Evolutionary conservation across 2,329 filamentous ascomycete species (phyloP).

Genomic region (Fusarium floridanum): DNA sequence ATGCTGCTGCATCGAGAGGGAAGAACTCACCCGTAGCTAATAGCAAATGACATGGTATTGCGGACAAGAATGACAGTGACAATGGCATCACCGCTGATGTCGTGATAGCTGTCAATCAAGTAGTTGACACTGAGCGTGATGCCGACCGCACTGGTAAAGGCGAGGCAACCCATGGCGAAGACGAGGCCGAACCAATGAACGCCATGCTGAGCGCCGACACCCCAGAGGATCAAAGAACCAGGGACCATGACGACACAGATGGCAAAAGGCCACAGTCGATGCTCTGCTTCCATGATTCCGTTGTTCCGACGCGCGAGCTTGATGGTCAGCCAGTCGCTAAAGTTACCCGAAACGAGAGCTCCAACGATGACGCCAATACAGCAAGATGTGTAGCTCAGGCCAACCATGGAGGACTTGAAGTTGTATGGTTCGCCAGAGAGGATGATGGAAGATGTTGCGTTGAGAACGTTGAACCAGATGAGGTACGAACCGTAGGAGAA

Average conservation of each 20-base stretch:
- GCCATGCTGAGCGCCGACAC: conserved; percentile 51
- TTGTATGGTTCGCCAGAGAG: conserved; percentile 54
- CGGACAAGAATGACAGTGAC: conserved; percentile 56
- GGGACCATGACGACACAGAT: conserved; percentile 49
- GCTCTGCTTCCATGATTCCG: conserved; percentile 57
- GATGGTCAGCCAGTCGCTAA: conserved; percentile 56
- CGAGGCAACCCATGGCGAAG: conserved; percentile 55
- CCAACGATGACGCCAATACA: conserved; percentile 51
- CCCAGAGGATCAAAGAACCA: conserved; percentile 49
- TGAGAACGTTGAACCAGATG: conserved; percentile 59
- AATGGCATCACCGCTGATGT: conserved; percentile 56
- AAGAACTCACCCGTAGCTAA: conserved; percentile 46
- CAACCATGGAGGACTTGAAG: conserved; percentile 55
- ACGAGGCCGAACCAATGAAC: conserved; percentile 59
- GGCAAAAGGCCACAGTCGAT: conserved; percentile 56
- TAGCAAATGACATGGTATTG: conserved; percentile 54
- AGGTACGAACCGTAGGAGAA: conserved; percentile 59
- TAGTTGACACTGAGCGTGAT: conserved; percentile 56
- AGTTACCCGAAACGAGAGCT: conserved; percentile 48
- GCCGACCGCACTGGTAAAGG: conserved; percentile 52
- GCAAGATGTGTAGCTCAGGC: conserved; percentile 54
- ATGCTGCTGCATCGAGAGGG: rapidly evolving
- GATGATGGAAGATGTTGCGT: conserved; percentile 58
- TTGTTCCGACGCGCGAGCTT: conserved; percentile 55
- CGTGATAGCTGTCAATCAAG: conserved; percentile 57